These are phyloP conservation scores for Saccharum officinarum DNA, from an alignment of 176 grass and related monocot species.

Conservation along the genomic window DNA sequence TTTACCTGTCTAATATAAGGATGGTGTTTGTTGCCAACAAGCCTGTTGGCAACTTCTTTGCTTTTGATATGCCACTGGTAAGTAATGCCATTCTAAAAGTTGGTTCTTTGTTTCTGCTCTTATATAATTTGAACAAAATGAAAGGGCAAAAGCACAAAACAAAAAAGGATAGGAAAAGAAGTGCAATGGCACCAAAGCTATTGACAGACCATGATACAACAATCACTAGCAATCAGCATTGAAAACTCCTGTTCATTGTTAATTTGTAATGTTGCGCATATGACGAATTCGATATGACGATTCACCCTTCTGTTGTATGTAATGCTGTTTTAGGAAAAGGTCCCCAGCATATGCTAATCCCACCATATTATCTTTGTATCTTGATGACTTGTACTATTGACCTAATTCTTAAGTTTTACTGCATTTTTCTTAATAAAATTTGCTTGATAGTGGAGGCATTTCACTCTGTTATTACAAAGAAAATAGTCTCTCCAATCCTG, in stretches of 20 bases:
- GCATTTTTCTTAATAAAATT: neutral
- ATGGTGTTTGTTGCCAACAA: constrained; percentile 92
- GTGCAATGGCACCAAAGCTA: neutral
- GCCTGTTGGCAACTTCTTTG: constrained; percentile 81
- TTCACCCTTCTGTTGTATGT: neutral
- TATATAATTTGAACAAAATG: neutral
- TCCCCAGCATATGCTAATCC: neutral
- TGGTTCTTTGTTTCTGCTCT: neutral
- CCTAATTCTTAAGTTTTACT: neutral
- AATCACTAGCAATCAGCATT: neutral
- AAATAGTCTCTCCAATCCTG: neutral
- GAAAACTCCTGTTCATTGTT: neutral
- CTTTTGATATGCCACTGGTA: constrained; percentile 96
- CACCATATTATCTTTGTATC: neutral
- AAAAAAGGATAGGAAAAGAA: too few species aligned
- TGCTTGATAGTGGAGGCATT: neutral
- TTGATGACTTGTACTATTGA: neutral
- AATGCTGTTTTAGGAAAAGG: neutral
- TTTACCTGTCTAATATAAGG: constrained; percentile 94
- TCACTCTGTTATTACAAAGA: neutral
- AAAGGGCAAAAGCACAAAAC: neutral
- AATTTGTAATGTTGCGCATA: neutral
- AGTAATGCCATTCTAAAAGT: constrained; percentile 16
- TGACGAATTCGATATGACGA: neutral
- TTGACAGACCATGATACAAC: neutral